Percentiles rank a stretch among this genome's conserved stretches.
phyloP scores from a whole-genome alignment of 2,329 filamentous ascomycete genomes.

The Penicillium sp. region DNA sequence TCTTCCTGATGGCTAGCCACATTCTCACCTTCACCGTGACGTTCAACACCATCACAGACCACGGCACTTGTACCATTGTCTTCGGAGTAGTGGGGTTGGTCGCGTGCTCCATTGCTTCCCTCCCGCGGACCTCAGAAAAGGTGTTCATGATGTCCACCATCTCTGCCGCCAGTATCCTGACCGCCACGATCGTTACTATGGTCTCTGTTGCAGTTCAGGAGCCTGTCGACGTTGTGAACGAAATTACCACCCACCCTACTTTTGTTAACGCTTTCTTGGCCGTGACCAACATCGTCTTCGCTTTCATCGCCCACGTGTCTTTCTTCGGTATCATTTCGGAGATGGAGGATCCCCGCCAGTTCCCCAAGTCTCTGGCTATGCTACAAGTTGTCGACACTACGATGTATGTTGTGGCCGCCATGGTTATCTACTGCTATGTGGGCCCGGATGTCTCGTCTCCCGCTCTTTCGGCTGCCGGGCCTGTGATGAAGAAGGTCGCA shows the following conservation, averaged over 20 bases:
- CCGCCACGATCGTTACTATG: conserved; percentile 66
- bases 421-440: conserved; percentile 67
- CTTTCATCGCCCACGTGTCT: conserved; percentile 64
- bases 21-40: conserved; percentile 68
- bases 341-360: conserved; percentile 60
- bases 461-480: conserved; percentile 63
- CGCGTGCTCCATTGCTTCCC: conserved; percentile 57
- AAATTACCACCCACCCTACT: conserved; percentile 51
- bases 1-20: conserved; percentile 69
- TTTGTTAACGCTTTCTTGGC: conserved; percentile 34
- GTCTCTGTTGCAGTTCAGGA: conserved; percentile 59
- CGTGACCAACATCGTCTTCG: conserved; percentile 69
- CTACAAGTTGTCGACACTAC: conserved; percentile 59
- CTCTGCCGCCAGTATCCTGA: conserved; percentile 63
- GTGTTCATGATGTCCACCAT: conserved; percentile 61
- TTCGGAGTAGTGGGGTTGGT: conserved; percentile 59
- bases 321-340: conserved; percentile 68
- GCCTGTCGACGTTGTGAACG: conserved; percentile 38
- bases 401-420: conserved; percentile 66
- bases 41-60: conserved; percentile 61
- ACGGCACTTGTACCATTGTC: conserved; percentile 62
- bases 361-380: conserved; percentile 61
- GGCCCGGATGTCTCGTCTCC: conserved; percentile 63
- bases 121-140: conserved; percentile 63
- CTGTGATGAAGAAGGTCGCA: conserved; percentile 59